phyloP scores from a whole-genome alignment of 208 protist genomes.

The Acanthamoeba royreba region DNA sequence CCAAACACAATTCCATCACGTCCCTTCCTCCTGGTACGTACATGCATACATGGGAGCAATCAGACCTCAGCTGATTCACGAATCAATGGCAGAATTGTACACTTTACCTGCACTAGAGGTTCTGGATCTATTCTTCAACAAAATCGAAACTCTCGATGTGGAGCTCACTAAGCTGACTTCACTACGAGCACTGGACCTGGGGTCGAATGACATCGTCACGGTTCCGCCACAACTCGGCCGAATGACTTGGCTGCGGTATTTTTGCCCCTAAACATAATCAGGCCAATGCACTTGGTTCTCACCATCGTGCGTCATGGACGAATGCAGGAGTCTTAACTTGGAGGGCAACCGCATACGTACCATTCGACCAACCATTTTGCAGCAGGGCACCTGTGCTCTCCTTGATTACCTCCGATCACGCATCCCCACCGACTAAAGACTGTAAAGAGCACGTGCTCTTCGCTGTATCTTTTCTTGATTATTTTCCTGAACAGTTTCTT shows the following conservation, averaged over 20 bases:
- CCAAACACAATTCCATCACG: neutral
- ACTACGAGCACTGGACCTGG: neutral
- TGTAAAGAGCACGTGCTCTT: too few species aligned
- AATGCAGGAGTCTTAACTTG: neutral
- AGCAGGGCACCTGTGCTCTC: neutral
- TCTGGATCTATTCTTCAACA: neutral
- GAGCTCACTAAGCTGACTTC: neutral
- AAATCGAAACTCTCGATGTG: neutral
- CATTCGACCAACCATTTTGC: neutral
- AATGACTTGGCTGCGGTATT: neutral
- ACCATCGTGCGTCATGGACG: neutral
- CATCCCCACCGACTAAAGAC: neutral
- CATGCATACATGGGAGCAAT: too few species aligned
- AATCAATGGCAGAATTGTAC: neutral
- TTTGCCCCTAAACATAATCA: neutral
- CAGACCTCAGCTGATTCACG: neutral
- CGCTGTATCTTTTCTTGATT: too few species aligned
- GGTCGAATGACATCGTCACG: neutral
- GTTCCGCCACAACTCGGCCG: neutral
- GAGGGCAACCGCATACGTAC: neutral
- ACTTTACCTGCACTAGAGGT: neutral
- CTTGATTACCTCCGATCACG: neutral
- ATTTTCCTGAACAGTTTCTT: too few species aligned
- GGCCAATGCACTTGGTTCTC: too few species aligned
- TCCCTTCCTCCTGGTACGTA: neutral